phyloP scores from a whole-genome alignment of 345 rosid species.

The Bretschneidera sinensis region DNA sequence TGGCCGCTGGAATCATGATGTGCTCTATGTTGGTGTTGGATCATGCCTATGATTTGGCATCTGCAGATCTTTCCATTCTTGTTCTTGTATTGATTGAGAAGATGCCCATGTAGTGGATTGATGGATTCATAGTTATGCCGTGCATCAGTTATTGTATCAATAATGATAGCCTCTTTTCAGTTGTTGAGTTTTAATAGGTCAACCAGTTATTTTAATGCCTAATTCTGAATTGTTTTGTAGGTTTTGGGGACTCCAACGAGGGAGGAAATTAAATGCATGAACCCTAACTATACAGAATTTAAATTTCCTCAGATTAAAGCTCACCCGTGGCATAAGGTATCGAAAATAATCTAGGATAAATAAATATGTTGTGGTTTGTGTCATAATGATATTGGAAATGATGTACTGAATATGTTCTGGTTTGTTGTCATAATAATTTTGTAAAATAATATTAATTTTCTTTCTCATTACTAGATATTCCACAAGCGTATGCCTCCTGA shows the following conservation, averaged over 20 bases:
- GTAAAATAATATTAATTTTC: background rate
- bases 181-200: background rate
- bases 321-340: slow-evolving; percentile 99
- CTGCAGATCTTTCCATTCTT: no score
- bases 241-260: slow-evolving; percentile 97
- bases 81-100: no score
- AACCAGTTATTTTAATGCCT: background rate
- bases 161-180: background rate
- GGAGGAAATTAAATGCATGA: slow-evolving; percentile 99
- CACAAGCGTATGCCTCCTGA: slow-evolving; percentile 97
- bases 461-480: slow-evolving; percentile 59
- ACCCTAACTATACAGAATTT: slow-evolving; percentile 91
- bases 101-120: background rate
- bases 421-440: slow-evolving; percentile 1
- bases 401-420: background rate
- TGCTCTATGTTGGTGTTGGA: background rate
- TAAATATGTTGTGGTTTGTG: no score
- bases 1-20: background rate
- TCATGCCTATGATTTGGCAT: no score
- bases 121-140: background rate
- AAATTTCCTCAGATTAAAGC: slow-evolving; percentile 98
- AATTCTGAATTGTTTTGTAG: slow-evolving; percentile 23
- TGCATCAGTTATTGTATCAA: background rate
- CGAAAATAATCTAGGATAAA: no score
- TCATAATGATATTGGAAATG: no score